Evolutionary conservation across 2,329 filamentous ascomycete genomes (phyloP).

Genomic region (Pseudocercospora musae): DNA sequence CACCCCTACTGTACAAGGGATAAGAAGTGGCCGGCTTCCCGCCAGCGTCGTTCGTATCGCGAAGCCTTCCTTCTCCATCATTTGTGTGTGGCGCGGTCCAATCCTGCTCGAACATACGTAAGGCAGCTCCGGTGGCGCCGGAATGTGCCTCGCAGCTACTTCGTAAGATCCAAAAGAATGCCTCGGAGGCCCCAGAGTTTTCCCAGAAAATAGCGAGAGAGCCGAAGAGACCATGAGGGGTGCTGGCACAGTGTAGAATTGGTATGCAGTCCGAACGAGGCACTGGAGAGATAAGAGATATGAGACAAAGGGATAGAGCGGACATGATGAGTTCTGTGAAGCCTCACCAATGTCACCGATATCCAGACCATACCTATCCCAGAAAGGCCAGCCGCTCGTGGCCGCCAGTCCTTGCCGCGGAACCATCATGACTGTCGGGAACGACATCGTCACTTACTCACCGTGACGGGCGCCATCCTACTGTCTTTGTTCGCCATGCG

Average conservation of each 20-base stretch:
- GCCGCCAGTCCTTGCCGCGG: neutral
- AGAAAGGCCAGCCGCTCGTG: neutral
- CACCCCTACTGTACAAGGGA: too few relatives aligned
- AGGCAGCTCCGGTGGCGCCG: neutral
- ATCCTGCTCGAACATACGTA: neutral
- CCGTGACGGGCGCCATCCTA: neutral
- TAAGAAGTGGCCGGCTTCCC: neutral
- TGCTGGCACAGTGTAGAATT: neutral
- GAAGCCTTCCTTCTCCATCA: neutral
- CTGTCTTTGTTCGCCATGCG: neutral
- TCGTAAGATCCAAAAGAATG: neutral
- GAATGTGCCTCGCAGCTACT: neutral
- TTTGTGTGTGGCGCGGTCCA: neutral
- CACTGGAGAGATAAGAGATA: too few relatives aligned
- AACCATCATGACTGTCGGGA: too few relatives aligned
- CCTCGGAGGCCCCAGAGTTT: neutral
- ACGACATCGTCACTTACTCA: neutral
- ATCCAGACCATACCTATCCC: too few relatives aligned
- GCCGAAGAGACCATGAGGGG: neutral
- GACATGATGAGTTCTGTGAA: neutral
- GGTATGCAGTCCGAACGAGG: neutral
- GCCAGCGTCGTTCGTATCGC: neutral
- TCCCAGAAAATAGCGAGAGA: neutral
- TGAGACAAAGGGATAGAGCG: too few relatives aligned
- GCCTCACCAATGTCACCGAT: neutral